Percentiles rank a stretch among this genome's conserved stretches.
phyloP scores from a whole-genome alignment of 1,284 basidiomycete species.

The Cutaneotrichosporon mucoides region DNA sequence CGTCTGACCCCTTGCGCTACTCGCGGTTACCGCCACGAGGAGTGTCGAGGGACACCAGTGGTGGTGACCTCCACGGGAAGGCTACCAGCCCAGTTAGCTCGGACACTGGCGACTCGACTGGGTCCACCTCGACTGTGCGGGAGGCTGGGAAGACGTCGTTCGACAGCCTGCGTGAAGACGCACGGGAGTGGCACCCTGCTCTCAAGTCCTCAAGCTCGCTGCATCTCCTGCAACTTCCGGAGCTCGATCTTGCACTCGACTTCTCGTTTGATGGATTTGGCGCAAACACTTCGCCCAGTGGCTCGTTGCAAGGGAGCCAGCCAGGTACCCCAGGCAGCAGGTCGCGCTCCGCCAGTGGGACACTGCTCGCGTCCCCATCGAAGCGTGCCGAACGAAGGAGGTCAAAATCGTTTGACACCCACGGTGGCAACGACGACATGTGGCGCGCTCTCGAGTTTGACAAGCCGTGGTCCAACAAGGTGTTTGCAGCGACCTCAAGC shows the following conservation, averaged over 20 bases:
- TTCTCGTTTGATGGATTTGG: conserved; percentile 32
- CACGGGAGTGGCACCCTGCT: not conserved
- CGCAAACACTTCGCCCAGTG: conserved; percentile 26
- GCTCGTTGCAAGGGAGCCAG: not conserved
- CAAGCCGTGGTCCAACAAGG: conserved; percentile 16
- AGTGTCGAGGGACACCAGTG: not conserved
- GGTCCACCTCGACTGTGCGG: conserved; percentile 14
- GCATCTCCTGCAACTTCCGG: conserved; percentile 40
- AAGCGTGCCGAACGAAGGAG: conserved; percentile 11
- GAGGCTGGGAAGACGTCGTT: not conserved
- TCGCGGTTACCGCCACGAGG: conserved; percentile 3
- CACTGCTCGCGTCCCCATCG: conserved; percentile 2
- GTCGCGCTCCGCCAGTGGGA: conserved; percentile 1
- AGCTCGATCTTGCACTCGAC: conserved; percentile 46
- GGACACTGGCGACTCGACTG: conserved; percentile 6
- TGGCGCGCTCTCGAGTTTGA: conserved; percentile 10
- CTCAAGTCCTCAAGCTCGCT: conserved; percentile 4
- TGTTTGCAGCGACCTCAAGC: conserved; percentile 21
- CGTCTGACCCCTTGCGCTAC: not conserved
- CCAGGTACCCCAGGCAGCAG: conserved; percentile 3
- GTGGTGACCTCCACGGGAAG: not conserved
- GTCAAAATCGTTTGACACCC: conserved; percentile 19
- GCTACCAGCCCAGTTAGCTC: conserved; percentile 18
- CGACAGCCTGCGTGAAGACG: not conserved
- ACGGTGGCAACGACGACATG: not conserved